Conservation (phyloP, 2,329 filamentous ascomycete genomes). For the Claviceps citrina region DNA sequence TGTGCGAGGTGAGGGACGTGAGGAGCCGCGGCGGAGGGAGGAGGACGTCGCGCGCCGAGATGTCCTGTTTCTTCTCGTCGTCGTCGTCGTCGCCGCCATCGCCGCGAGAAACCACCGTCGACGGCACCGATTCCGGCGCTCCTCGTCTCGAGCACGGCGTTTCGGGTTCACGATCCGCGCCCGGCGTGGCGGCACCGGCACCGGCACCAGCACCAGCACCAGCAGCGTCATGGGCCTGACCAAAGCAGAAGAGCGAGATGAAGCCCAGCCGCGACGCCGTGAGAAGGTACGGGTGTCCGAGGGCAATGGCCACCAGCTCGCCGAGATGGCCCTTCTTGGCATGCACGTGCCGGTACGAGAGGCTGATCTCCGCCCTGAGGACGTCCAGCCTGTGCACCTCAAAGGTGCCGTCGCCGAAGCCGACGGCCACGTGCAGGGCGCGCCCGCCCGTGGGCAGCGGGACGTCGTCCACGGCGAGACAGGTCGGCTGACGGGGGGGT, state of each 20-base stretch:
- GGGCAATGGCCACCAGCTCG: constrained; percentile 54
- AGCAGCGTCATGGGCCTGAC: too few relatives aligned
- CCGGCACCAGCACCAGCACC: too few relatives aligned
- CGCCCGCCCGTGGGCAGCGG: constrained; percentile 24
- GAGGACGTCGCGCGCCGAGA: neutral
- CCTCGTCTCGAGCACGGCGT: neutral
- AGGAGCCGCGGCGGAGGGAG: constrained; percentile 34
- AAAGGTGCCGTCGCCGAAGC: constrained; percentile 58
- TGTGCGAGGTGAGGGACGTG: constrained; percentile 67
- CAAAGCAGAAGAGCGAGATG: constrained; percentile 66
- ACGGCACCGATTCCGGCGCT: neutral
- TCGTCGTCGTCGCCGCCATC: neutral
- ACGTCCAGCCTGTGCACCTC: constrained; percentile 49
- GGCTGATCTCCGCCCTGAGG: constrained; percentile 25
- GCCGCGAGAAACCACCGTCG: neutral
- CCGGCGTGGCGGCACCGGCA: too few relatives aligned
- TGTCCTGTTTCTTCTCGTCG: neutral
- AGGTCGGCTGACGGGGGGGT: constrained; percentile 33
- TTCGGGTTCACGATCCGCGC: neutral
- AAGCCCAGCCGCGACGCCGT: constrained; percentile 62
- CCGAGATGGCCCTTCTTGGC: constrained; percentile 48
- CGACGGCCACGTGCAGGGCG: constrained; percentile 46
- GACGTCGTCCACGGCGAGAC: constrained; percentile 49
- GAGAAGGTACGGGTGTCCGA: constrained; percentile 59
- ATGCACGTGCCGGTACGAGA: constrained; percentile 44